phyloP scores from a whole-genome alignment of 495 filamentous ascomycete genomes.

The Talaromyces nanjingensis region DNA sequence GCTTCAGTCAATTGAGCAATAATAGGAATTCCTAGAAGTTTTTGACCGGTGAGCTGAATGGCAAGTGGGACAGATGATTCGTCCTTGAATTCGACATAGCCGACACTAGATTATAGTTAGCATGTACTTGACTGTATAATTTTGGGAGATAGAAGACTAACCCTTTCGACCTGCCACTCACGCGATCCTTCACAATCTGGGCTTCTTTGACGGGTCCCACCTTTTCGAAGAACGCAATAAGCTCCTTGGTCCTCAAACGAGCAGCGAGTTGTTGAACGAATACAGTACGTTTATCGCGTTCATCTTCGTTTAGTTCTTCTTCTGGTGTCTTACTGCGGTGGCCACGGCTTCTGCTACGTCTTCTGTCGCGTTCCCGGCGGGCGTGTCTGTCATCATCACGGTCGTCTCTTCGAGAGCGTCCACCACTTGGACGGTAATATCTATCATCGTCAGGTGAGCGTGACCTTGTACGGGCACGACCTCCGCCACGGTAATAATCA shows the following conservation, averaged over 20 bases:
- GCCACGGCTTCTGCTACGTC: conserved; percentile 43
- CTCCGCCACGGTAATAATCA: conserved; percentile 68
- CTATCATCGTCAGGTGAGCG: conserved; percentile 67
- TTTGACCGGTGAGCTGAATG: conserved; percentile 98
- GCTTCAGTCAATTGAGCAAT: conserved; percentile 98
- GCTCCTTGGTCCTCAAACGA: conserved; percentile 83
- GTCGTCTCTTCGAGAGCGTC: conserved; percentile 47
- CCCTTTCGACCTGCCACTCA: conserved; percentile 97
- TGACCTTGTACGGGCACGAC: conserved; percentile 65
- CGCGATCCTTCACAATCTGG: conserved; percentile 98
- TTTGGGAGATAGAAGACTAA: conserved; percentile 35
- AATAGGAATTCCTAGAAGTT: conserved; percentile 96
- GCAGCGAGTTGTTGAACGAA: conserved; percentile 97
- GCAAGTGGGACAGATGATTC: conserved; percentile 91
- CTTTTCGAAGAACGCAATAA: conserved; percentile 94
- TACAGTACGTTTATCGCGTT: conserved; percentile 92
- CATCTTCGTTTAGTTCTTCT: conserved; percentile 81
- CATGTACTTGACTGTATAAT: neutral
- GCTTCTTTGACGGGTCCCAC: conserved; percentile 95
- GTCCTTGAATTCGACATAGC: conserved; percentile 97
- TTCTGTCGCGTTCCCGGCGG: conserved; percentile 51
- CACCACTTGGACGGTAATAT: conserved; percentile 69
- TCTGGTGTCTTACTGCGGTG: conserved; percentile 44
- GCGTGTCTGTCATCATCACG: conserved; percentile 43
- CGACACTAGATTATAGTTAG: conserved; percentile 62